Conservation (phyloP, 257 asterid species). For the Plantago elongata region DNA sequence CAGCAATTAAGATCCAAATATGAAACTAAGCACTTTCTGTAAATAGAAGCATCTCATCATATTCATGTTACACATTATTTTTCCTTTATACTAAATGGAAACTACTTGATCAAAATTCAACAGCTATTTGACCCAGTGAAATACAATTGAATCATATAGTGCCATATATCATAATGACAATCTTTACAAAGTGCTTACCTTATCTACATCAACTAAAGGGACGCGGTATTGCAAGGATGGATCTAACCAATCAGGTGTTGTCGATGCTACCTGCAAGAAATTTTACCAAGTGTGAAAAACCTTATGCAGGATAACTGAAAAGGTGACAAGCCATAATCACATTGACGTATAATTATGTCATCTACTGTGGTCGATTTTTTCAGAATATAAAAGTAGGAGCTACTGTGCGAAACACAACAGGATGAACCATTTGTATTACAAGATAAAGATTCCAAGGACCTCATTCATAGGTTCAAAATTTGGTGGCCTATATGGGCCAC, state of each 20-base stretch:
- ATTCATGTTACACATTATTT: conserved; percentile 3
- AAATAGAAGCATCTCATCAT: neutral
- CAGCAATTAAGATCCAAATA: neutral
- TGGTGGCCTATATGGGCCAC: conserved; percentile 26
- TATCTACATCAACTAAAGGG: conserved; percentile 91
- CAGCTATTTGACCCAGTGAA: conserved; percentile 3
- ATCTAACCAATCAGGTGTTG: conserved; percentile 78
- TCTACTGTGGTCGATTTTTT: conserved; percentile 74
- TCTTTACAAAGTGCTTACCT: conserved; percentile 44
- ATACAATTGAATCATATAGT: neutral
- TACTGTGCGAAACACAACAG: conserved; percentile 19
- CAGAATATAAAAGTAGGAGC: conserved; percentile 54
- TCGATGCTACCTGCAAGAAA: conserved; percentile 56
- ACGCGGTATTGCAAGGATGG: conserved; percentile 72
- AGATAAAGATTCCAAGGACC: conserved; percentile 30
- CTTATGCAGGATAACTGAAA: conserved; percentile 4
- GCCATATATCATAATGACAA: conserved; percentile 15
- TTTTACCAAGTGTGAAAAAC: conserved; percentile 12
- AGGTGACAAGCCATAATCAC: neutral
- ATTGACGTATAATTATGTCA: conserved; percentile 23
- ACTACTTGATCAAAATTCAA: conserved; percentile 5
- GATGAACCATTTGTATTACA: conserved; percentile 18
- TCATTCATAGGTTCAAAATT: conserved; percentile 32
- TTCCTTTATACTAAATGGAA: conserved; percentile 10
- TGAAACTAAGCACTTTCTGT: conserved; percentile 1